Percentiles rank a stretch among this genome's conserved stretches.
These are phyloP conservation scores for Microsporum canis DNA, from an alignment of 2,329 filamentous ascomycete species.

Conservation along the genomic window DNA sequence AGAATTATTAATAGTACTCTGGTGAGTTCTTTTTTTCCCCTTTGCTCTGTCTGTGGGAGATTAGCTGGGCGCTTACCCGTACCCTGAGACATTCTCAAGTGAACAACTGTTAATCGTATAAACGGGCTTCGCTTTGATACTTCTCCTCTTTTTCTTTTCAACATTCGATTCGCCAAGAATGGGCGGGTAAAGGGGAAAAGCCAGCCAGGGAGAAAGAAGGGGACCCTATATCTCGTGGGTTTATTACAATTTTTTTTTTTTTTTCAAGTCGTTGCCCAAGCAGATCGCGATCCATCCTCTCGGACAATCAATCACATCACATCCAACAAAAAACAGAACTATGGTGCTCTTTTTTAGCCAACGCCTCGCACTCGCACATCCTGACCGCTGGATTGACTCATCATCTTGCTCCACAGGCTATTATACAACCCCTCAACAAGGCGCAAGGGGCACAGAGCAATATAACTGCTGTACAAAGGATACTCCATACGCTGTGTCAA, in stretches of 20 bases:
- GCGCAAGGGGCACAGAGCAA: not conserved
- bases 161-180: not conserved
- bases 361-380: not conserved
- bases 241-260: not conserved
- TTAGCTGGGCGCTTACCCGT: no score
- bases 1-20: not conserved
- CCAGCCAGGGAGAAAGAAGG: not conserved
- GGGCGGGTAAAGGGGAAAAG: not conserved
- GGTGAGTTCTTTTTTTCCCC: not conserved
- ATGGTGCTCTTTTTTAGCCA: not conserved
- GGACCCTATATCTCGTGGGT: not conserved
- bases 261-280: not conserved
- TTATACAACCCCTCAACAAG: not conserved
- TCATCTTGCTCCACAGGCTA: not conserved
- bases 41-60: no score
- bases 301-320: not conserved
- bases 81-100: no score
- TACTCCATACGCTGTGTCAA: not conserved
- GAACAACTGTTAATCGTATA: not conserved
- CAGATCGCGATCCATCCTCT: slow-evolving; percentile 1
- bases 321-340: not conserved
- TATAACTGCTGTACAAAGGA: not conserved
- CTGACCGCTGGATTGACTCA: not conserved
- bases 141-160: not conserved
- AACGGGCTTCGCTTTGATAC: not conserved